Evolutionary conservation across 352 stramenopile species (phyloP).

Genomic region (Globisporangium recalcitrans): DNA sequence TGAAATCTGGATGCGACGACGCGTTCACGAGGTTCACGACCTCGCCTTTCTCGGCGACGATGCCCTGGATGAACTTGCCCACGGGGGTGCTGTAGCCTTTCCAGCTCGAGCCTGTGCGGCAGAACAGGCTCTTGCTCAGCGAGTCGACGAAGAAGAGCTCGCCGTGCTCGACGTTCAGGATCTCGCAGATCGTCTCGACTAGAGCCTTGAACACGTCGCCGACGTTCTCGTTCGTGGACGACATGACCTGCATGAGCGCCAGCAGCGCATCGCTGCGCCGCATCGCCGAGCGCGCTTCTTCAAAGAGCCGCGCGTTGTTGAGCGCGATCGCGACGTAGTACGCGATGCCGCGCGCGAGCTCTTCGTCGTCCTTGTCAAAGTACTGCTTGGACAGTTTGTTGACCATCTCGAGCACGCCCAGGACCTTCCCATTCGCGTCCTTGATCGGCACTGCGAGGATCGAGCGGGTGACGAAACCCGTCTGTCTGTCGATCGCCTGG

Average conservation of each 20-base stretch:
- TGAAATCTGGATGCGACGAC: constrained; percentile 55
- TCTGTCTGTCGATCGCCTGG: constrained; percentile 45
- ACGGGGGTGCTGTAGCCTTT: constrained; percentile 67
- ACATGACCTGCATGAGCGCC: constrained; percentile 52
- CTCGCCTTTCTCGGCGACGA: constrained; percentile 57
- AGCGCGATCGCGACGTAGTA: constrained; percentile 65
- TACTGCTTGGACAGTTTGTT: constrained; percentile 65
- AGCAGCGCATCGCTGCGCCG: constrained; percentile 64
- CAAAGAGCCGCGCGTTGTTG: constrained; percentile 62
- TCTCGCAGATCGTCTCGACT: constrained; percentile 40
- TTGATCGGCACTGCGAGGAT: constrained; percentile 83
- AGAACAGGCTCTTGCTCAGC: constrained; percentile 60
- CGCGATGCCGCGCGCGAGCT: constrained; percentile 53
- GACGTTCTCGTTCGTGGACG: constrained; percentile 42
- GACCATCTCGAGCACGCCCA: constrained; percentile 62
- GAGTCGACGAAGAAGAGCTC: constrained; percentile 79
- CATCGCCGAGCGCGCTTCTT: constrained; percentile 46
- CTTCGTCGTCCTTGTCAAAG: constrained; percentile 69
- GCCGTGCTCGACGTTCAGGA: constrained; percentile 54
- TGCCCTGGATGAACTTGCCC: constrained; percentile 61
- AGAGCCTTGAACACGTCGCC: constrained; percentile 38
- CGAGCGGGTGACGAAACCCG: constrained; percentile 61
- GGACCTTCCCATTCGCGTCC: constrained; percentile 53
- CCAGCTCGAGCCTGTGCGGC: constrained; percentile 56
- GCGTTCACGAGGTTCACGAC: constrained; percentile 57